These are phyloP conservation scores for Chlorella sp. DNA, from an alignment of 139 green algal genomes.

Conservation along the genomic window DNA sequence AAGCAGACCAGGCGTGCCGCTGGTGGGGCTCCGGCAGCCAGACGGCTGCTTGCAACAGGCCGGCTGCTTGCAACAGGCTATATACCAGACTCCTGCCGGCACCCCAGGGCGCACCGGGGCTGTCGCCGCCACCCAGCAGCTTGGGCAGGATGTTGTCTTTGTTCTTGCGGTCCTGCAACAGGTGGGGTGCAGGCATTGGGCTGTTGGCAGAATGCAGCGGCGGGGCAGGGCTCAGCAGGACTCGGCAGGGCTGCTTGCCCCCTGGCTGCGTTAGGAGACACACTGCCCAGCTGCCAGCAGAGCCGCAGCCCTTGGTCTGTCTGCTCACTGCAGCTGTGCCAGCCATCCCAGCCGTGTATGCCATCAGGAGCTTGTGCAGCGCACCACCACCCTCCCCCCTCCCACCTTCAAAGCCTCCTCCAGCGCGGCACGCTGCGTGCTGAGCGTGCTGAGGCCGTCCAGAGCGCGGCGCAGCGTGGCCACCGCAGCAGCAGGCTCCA, in stretches of 20 bases:
- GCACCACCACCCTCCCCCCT: too few species aligned
- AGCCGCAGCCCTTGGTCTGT: too few species aligned
- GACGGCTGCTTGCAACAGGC: not conserved
- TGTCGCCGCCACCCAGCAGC: slow-evolving; percentile 71
- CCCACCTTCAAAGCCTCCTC: slow-evolving; percentile 84
- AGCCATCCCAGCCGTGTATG: too few species aligned
- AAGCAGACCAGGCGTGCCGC: too few species aligned
- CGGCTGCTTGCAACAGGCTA: not conserved
- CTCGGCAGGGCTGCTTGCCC: too few species aligned
- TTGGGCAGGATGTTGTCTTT: slow-evolving; percentile 92
- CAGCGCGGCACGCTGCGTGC: slow-evolving; percentile 69
- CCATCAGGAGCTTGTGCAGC: too few species aligned
- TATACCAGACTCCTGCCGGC: not conserved
- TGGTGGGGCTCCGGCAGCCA: not conserved
- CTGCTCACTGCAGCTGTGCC: too few species aligned
- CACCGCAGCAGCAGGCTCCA: slow-evolving; percentile 76
- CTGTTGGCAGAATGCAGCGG: too few species aligned
- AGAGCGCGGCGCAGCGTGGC: slow-evolving; percentile 69
- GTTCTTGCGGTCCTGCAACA: slow-evolving; percentile 68
- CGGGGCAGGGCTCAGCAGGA: too few species aligned
- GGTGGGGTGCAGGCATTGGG: too few species aligned
- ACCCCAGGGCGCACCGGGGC: not conserved
- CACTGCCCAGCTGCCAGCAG: too few species aligned
- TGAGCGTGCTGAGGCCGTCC: slow-evolving; percentile 62
- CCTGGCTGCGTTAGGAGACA: too few species aligned